Evolutionary conservation across 169 alveolate genomes (phyloP).

Genomic region (Eimeria praecox): DNA sequence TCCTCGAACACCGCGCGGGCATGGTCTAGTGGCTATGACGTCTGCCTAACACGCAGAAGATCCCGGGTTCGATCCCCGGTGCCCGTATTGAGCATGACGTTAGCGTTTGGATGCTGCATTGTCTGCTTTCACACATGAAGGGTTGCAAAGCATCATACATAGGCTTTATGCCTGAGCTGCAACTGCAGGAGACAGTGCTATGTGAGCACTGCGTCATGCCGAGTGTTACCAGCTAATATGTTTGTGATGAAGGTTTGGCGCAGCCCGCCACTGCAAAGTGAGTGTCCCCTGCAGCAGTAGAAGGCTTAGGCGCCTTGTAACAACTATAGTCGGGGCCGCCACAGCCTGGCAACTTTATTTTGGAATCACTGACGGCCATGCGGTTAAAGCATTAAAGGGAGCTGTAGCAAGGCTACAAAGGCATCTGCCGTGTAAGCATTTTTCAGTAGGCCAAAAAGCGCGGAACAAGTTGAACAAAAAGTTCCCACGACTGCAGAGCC

Average conservation of each 20-base stretch:
- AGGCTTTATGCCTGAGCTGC: too few relatives aligned
- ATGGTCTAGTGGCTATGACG: conserved; percentile 84
- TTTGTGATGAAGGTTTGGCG: too few relatives aligned
- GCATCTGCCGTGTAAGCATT: neutral
- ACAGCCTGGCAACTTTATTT: neutral
- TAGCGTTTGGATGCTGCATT: neutral
- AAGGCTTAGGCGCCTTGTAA: neutral
- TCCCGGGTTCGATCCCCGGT: conserved; percentile 85
- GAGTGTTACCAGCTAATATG: too few relatives aligned
- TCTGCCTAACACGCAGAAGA: conserved; percentile 83
- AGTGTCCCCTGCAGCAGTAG: neutral
- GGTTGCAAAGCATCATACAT: too few relatives aligned
- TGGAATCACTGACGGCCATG: neutral
- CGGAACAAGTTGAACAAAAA: neutral
- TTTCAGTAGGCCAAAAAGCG: neutral
- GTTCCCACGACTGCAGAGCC: neutral
- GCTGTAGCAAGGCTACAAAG: neutral
- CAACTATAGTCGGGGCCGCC: neutral
- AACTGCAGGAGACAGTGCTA: too few relatives aligned
- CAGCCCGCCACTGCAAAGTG: neutral
- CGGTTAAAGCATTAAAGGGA: neutral
- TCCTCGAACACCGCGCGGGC: conserved; percentile 39
- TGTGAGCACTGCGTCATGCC: too few relatives aligned
- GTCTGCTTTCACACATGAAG: neutral
- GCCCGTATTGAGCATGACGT: conserved; percentile 46